Evolutionary conservation across 2,329 filamentous ascomycete genomes (phyloP), one percentile per base, ranked within the genome.

Genomic region (Arthrinium puccinioides): DNA sequence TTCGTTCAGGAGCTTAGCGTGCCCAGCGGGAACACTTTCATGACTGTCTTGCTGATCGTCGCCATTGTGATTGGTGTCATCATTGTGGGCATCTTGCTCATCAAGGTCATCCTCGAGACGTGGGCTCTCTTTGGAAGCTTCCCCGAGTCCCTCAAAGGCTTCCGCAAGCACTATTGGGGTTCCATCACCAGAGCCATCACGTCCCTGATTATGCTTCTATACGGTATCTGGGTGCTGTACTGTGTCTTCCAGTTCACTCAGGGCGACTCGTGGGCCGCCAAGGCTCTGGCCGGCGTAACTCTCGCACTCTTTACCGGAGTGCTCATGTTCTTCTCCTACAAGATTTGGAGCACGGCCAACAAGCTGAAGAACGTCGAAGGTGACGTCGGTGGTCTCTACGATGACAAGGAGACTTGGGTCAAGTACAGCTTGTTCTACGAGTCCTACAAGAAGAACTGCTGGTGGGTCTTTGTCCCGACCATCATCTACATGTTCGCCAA

Each of bases 401-500:
- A 96, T 42, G 75, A 97, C 64, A 94, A 92, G 69, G 76, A 84
- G 41, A 81, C 83, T 27, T 96, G 92, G 89, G 74, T 87, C 59
- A 94, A 92, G 67, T 98, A 98, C 72, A 92, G 86, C 53, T 72
- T 96, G 44, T 97, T 98, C 66, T 98, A 98, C 68, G 92, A 97
- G 54, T 83, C 82, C 50, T 97, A 95, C 72, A 88, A 87, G 67
- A 87, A 85, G 62, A 79, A 82, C 50, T 95, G 90, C 68, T 98
- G 92, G 92, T 97, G 90, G 90, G 64, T 96, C 18, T 97, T 98
- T 56, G 74, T 97, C 11, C 92, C 92, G 1, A 70, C 76, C 43
- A 95, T 97, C 53, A 43, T 88, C 45, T 97, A 97, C 69, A 84
- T 89, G 69, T 88, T 96, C 55, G 82, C 79, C 56, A 92, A 92